phyloP scores from a whole-genome alignment of 352 stramenopile species.

The Elongisporangium prolatum region DNA sequence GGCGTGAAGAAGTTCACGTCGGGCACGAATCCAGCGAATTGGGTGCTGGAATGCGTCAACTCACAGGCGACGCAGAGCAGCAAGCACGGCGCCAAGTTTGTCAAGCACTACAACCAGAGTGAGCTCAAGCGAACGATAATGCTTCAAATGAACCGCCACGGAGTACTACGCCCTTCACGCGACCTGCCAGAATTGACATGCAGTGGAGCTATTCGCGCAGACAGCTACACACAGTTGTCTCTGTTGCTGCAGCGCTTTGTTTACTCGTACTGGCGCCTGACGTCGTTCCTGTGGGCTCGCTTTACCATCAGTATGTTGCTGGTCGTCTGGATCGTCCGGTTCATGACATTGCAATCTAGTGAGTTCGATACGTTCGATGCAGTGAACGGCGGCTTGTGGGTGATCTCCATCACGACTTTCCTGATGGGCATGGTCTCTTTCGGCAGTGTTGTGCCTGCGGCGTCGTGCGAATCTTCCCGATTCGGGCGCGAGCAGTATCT shows the following conservation, averaged over 20 bases:
- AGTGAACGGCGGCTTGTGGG: slow-evolving; percentile 26
- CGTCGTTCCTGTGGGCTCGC: slow-evolving; percentile 49
- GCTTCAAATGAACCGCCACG: slow-evolving; percentile 7
- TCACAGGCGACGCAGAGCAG: slow-evolving; percentile 1
- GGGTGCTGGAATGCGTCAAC: slow-evolving; percentile 12
- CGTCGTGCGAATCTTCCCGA: slow-evolving; percentile 61
- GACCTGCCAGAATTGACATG: slow-evolving; percentile 6
- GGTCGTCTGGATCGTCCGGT: slow-evolving; percentile 14
- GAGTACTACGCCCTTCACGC: slow-evolving; percentile 6
- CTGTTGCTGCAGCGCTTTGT: slow-evolving; percentile 28
- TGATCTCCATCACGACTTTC: slow-evolving; percentile 64
- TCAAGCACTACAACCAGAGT: slow-evolving; percentile 17
- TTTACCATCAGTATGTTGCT: slow-evolving; percentile 40
- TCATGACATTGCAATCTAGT: background rate
- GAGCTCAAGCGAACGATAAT: slow-evolving; percentile 12
- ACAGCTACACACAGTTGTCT: slow-evolving; percentile 13
- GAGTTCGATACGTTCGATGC: slow-evolving; percentile 19
- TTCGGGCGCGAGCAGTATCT: slow-evolving; percentile 78
- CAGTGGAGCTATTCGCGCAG: slow-evolving; percentile 2
- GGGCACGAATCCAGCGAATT: slow-evolving; percentile 6
- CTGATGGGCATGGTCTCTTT: slow-evolving; percentile 61
- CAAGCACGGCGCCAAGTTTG: slow-evolving; percentile 18
- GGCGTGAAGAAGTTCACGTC: slow-evolving; percentile 11
- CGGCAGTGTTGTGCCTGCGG: slow-evolving; percentile 45
- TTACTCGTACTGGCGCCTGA: slow-evolving; percentile 59